Percentiles rank a stretch among this genome's conserved stretches.
Conservation (phyloP, 1,139 yeast species). For the Pneumocystis carinii region DNA sequence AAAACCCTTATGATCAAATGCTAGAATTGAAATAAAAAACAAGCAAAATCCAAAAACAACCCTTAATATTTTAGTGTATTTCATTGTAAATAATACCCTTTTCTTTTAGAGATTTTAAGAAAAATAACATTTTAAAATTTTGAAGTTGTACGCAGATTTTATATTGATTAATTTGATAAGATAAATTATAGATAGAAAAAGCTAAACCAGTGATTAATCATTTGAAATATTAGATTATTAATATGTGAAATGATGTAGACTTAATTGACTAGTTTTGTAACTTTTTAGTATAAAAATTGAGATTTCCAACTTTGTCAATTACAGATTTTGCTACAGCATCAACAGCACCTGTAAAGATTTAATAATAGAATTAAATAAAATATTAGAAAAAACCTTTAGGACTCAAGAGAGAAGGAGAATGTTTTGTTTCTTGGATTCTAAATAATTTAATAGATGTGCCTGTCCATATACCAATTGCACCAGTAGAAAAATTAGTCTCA, state of each 20-base stretch:
- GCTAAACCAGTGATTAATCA: no score
- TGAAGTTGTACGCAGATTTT: background rate
- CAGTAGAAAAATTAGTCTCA: slow-evolving; percentile 19
- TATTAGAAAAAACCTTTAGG: background rate
- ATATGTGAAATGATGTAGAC: background rate
- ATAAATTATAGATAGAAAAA: background rate
- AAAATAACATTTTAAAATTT: background rate
- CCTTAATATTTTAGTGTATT: background rate
- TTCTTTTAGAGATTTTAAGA: background rate
- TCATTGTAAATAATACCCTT: background rate
- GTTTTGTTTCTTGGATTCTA: background rate
- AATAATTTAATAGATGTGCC: slow-evolving; percentile 1
- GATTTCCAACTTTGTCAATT: background rate
- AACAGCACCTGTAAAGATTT: background rate
- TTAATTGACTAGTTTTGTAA: background rate
- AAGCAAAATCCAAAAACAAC: background rate
- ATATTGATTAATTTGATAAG: background rate
- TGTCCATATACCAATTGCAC: background rate
- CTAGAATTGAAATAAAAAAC: slow-evolving; percentile 18
- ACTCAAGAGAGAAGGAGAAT: background rate
- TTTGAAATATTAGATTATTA: no score
- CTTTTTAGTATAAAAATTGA: background rate
- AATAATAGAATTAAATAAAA: background rate
- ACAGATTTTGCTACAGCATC: background rate
- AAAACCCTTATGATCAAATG: slow-evolving; percentile 58